Percentiles rank a stretch among this genome's conserved stretches.
Evolutionary conservation across 495 filamentous ascomycete species (phyloP).

Genomic region (Amorphotheca resinae): DNA sequence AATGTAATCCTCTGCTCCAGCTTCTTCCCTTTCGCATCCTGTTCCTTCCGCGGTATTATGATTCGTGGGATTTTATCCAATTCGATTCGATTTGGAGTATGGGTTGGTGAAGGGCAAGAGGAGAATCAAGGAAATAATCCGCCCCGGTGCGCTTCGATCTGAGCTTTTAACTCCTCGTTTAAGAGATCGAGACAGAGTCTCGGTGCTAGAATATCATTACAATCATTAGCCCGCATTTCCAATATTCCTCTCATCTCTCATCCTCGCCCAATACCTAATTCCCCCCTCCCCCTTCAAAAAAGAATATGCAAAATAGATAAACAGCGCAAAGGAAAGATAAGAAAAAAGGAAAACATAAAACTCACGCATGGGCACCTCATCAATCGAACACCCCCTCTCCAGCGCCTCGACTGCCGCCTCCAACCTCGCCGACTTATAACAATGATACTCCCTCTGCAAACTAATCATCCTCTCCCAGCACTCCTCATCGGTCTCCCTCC

Average conservation of each 20-base stretch:
- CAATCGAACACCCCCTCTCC: conserved; percentile 7
- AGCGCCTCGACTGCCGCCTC: conserved; percentile 19
- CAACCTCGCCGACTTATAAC: conserved; percentile 18
- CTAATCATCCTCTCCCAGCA: conserved; percentile 17
- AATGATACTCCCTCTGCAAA: conserved; percentile 17
- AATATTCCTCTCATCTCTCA: not conserved
- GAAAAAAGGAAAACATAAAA: not conserved
- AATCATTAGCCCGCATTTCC: not conserved
- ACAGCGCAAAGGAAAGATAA: not conserved
- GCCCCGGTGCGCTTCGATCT: conserved; percentile 5
- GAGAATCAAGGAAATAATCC: not conserved
- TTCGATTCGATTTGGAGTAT: too few species aligned
- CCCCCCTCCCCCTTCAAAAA: too few species aligned
- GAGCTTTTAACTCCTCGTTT: conserved; percentile 14
- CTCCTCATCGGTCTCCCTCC: conserved; percentile 8
- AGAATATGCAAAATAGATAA: not conserved
- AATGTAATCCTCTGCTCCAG: too few species aligned
- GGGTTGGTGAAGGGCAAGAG: too few species aligned
- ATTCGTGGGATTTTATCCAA: too few species aligned
- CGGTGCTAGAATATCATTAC: conserved; percentile 8
- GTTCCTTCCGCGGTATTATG: too few species aligned
- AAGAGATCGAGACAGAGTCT: conserved; percentile 19
- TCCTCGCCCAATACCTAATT: not conserved
- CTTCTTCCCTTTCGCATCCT: too few species aligned
- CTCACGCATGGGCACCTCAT: conserved; percentile 16